phyloP scores from a whole-genome alignment of 2,329 filamentous ascomycete genomes.

The Paecilomyces fulvus region DNA sequence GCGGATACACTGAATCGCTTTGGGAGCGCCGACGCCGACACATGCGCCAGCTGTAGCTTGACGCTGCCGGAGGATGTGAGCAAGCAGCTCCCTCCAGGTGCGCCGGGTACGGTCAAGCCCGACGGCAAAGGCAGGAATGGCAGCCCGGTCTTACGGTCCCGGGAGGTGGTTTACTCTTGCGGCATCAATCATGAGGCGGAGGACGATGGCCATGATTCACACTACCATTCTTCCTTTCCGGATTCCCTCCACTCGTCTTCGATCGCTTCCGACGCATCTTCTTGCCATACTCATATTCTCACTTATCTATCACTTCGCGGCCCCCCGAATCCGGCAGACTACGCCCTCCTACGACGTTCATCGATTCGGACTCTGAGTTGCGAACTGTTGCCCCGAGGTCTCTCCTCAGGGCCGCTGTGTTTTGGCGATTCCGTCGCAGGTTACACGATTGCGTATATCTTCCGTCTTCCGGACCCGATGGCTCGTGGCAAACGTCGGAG shows the following conservation, averaged over 20 bases:
- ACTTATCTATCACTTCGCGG: slow-evolving; percentile 52
- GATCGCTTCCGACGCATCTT: slow-evolving; percentile 33
- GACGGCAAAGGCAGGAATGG: slow-evolving; percentile 43
- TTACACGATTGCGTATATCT: slow-evolving; percentile 53
- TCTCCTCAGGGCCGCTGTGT: slow-evolving; percentile 49
- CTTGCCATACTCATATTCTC: slow-evolving; percentile 47
- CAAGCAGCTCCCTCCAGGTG: slow-evolving; percentile 45
- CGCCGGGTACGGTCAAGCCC: slow-evolving; percentile 42
- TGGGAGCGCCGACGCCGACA: slow-evolving; percentile 40
- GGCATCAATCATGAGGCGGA: slow-evolving; percentile 32
- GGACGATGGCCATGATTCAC: slow-evolving; percentile 25
- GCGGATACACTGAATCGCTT: slow-evolving; percentile 37
- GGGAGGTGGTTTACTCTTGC: slow-evolving; percentile 46
- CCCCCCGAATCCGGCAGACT: slow-evolving; percentile 45
- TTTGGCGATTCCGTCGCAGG: slow-evolving; percentile 49
- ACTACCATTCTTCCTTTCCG: slow-evolving; percentile 28
- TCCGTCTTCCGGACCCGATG: slow-evolving; percentile 50
- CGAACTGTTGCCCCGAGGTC: slow-evolving; percentile 47
- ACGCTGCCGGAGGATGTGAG: slow-evolving; percentile 47
- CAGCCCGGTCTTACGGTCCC: slow-evolving; percentile 48
- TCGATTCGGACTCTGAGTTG: slow-evolving; percentile 51
- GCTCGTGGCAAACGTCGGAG: slow-evolving; percentile 49
- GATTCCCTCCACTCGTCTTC: slow-evolving; percentile 34
- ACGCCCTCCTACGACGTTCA: slow-evolving; percentile 48
- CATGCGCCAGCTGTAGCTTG: slow-evolving; percentile 51